These are phyloP conservation scores for Straminergon stramineum DNA, from an alignment of 225 moss, liverwort and hornwort species.

Conservation along the genomic window DNA sequence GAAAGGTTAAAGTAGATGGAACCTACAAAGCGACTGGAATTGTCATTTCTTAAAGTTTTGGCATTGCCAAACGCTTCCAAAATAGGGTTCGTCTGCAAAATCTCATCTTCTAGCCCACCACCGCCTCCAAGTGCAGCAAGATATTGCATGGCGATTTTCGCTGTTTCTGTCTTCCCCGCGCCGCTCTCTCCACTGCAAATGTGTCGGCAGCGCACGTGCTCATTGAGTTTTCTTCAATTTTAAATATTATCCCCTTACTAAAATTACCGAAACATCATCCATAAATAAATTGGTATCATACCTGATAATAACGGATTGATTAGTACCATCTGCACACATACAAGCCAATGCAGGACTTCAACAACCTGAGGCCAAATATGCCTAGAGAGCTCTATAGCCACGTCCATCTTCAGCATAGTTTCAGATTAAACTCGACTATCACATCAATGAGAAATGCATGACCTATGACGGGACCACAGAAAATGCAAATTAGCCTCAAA, in stretches of 20 bases:
- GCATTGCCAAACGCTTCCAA: slow-evolving; percentile 99
- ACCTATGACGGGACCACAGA: not conserved
- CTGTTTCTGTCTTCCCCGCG: slow-evolving; percentile 99
- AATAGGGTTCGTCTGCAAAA: slow-evolving; percentile 96
- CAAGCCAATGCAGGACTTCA: not conserved
- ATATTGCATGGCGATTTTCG: slow-evolving; percentile 99
- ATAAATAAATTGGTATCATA: not conserved
- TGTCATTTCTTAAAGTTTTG: slow-evolving; percentile 94
- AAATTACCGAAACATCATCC: not conserved
- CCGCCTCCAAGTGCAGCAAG: slow-evolving; percentile 96
- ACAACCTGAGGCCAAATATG: not conserved
- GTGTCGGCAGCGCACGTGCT: not conserved
- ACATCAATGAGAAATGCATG: not conserved
- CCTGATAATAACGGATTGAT: slow-evolving; percentile 98
- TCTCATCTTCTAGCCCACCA: slow-evolving; percentile 91
- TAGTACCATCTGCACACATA: slow-evolving; percentile 71
- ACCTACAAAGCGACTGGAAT: slow-evolving; percentile 99
- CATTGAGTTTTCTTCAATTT: not conserved
- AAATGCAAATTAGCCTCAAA: not conserved
- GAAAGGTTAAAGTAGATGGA: not conserved
- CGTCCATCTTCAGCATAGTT: not conserved
- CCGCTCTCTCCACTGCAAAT: slow-evolving; percentile 91
- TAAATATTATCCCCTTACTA: not conserved
- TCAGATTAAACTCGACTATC: not conserved
- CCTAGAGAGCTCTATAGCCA: not conserved